Evolutionary conservation across 441 rosid genomes (phyloP), one percentile per base, ranked within the genome.

Genomic region (Jatropha podagrica): DNA sequence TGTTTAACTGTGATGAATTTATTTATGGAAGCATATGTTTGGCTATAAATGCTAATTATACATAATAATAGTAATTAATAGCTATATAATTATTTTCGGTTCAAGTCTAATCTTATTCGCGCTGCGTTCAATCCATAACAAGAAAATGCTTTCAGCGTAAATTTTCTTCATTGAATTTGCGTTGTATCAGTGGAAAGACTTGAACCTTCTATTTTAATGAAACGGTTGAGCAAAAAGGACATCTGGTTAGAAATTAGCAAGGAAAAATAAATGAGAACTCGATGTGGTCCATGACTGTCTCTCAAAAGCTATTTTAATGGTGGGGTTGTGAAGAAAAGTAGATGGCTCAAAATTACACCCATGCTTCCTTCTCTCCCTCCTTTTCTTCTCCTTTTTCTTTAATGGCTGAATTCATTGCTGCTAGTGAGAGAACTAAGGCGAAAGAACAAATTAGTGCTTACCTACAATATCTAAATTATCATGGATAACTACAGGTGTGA

Each of bases 211-310:
- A 48, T 37, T 54, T 32, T n/a, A 58, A 27, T 9, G 41, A 59
- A 55, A 59, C 66, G 13, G 76, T 65, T 72, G 72, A 65, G 76
- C 46, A 65, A 60, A 37, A 42, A 64, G 44, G 55, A 76, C 23
- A 15, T 44, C 2, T 18, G 49, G 66, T 70, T 54, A 55, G 70
- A 56, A 20, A 20, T 17, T 38, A 62, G 59, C 20, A 61, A 42
- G 3, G 32, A 38, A 68, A 68, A 46, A 68, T 75, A 46, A 75
- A 75, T 68, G 78, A 44, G 48, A 41, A 66, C 65, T 26, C 32
- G 46, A 9, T 27, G 54, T n/a, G 62, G 73, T 49, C 78, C 52
- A 56, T 44, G 15, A 60, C 44, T 4, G 54, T 4, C 70, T 49
- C 23, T 5, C 18, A 41, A 71, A 23, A 58, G 40, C 40, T 12